Evolutionary conservation across 2,329 filamentous ascomycete species (phyloP).

Genomic region (Huntiella bhutanensis): DNA sequence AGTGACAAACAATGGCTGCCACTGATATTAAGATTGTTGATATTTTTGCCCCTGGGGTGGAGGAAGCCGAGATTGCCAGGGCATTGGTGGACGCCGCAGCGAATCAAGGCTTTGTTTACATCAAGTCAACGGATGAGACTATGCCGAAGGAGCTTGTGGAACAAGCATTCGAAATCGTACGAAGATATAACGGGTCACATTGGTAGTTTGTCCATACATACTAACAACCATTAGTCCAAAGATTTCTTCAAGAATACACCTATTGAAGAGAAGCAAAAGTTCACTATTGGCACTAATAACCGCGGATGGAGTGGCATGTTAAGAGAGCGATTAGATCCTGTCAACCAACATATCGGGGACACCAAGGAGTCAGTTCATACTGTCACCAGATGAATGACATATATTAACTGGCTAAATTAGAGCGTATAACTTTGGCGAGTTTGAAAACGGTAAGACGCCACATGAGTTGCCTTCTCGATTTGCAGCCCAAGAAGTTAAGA

Average conservation of each 20-base stretch:
- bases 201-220: background rate
- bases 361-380: constrained; percentile 55
- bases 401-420: constrained; percentile 24
- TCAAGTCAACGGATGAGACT: constrained; percentile 53
- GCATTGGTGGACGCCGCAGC: constrained; percentile 63
- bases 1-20: background rate
- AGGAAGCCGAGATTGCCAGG: constrained; percentile 38
- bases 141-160: constrained; percentile 50
- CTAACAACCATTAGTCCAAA: background rate
- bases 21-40: constrained; percentile 45
- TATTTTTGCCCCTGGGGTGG: constrained; percentile 39
- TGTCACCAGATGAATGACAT: background rate
- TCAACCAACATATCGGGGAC: constrained; percentile 61
- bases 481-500: constrained; percentile 34
- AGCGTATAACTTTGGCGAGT: constrained; percentile 82
- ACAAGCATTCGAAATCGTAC: constrained; percentile 54
- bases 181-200: constrained; percentile 9
- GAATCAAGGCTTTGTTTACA: constrained; percentile 76
- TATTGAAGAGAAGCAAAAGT: constrained; percentile 51
- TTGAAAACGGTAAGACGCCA: constrained; percentile 45
- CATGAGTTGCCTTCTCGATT: constrained; percentile 60
- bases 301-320: constrained; percentile 80
- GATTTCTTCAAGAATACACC: constrained; percentile 38
- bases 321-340: constrained; percentile 70
- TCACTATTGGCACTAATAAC: constrained; percentile 62